Evolutionary conservation across 768 basidiomycete species (phyloP).

Genomic region (Boletus fagicola): DNA sequence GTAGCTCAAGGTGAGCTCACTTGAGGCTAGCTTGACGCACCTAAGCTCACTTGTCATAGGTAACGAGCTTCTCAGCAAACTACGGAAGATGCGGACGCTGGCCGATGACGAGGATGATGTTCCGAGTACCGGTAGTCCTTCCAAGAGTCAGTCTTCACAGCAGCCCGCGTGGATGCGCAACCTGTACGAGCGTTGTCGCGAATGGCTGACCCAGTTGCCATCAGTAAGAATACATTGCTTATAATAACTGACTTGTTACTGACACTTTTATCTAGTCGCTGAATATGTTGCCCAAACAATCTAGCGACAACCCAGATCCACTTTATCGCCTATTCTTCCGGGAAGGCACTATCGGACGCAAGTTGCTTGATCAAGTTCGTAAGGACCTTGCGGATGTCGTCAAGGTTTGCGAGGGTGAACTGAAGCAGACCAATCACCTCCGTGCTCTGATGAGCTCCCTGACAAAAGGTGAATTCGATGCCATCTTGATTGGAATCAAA

Average conservation of each 20-base stretch:
- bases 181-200: conserved; percentile 74
- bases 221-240: conserved; percentile 44
- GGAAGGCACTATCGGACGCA: conserved; percentile 78
- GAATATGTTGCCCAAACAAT: conserved; percentile 60
- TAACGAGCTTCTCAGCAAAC: conserved; percentile 75
- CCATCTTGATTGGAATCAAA: neutral
- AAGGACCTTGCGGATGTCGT: conserved; percentile 80
- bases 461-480: conserved; percentile 69
- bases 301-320: conserved; percentile 75
- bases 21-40: neutral
- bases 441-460: conserved; percentile 87
- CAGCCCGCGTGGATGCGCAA: conserved; percentile 96
- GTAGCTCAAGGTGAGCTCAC: conserved; percentile 71
- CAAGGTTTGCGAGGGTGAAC: conserved; percentile 78
- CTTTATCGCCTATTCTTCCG: conserved; percentile 86
- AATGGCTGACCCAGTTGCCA: conserved; percentile 80
- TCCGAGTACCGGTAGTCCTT: conserved; percentile 46
- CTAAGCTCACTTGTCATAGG: conserved; percentile 43
- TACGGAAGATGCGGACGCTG: conserved; percentile 90
- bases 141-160: conserved; percentile 63
- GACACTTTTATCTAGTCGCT: conserved; percentile 48
- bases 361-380: conserved; percentile 74
- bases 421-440: conserved; percentile 96
- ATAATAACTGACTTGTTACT: conserved; percentile 5
- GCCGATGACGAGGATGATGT: conserved; percentile 81